Evolutionary conservation across 352 stramenopile genomes (phyloP).

Genomic region (Phytophthora quininea): DNA sequence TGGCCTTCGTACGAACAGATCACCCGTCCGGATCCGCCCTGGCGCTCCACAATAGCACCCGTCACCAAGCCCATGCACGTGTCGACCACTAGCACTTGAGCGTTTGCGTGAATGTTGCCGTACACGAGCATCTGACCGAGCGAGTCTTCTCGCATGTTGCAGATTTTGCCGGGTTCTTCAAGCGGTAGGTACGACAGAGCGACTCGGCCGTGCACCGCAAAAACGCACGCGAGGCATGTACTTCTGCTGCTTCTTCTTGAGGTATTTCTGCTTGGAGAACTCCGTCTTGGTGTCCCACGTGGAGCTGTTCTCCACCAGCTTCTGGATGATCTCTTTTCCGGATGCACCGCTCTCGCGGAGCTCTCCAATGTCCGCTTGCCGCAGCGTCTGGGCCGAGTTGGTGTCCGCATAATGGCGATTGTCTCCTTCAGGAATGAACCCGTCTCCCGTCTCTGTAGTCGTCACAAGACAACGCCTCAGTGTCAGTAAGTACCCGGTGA

Average conservation of each 20-base stretch:
- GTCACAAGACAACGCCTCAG: constrained; percentile 4
- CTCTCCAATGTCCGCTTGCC: constrained; percentile 64
- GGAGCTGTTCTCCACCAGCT: constrained; percentile 94
- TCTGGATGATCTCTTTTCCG: constrained; percentile 90
- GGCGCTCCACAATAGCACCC: constrained; percentile 88
- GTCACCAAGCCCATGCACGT: constrained; percentile 93
- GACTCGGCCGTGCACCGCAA: constrained; percentile 89
- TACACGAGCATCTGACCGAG: constrained; percentile 94
- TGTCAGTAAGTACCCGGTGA: background rate
- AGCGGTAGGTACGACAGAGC: constrained; percentile 88
- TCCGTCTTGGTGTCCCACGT: constrained; percentile 95
- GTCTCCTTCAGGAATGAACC: constrained; percentile 75
- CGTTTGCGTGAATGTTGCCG: constrained; percentile 90
- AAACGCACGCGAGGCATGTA: constrained; percentile 89
- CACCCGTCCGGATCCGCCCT: constrained; percentile 69
- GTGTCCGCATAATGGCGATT: constrained; percentile 88
- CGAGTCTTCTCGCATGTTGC: constrained; percentile 92
- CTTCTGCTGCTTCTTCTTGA: constrained; percentile 95
- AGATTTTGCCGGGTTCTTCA: constrained; percentile 92
- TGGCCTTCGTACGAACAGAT: constrained; percentile 80
- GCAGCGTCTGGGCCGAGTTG: constrained; percentile 86
- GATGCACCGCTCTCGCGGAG: constrained; percentile 74
- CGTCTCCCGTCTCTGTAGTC: constrained; percentile 73
- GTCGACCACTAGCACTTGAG: constrained; percentile 93
- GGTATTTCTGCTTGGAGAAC: constrained; percentile 97